phyloP scores from a whole-genome alignment of 352 stramenopile species.

The Globisporangium heterothallicum region DNA sequence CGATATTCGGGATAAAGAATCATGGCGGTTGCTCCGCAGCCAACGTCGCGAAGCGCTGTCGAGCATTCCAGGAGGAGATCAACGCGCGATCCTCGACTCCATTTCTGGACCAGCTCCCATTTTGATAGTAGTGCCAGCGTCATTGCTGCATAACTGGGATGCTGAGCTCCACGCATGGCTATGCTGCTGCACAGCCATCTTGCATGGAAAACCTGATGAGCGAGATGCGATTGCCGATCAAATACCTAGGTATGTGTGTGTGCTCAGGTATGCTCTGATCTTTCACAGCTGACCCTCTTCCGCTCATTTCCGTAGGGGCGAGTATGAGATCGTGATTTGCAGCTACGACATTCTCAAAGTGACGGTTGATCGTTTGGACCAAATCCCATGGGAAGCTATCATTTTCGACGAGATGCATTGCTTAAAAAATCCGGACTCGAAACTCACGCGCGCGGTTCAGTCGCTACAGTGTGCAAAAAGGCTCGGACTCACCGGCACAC shows the following conservation, averaged over 20 bases:
- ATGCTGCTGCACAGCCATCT: slow-evolving; percentile 53
- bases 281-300: slow-evolving; percentile 52
- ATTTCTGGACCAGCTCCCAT: slow-evolving; percentile 72
- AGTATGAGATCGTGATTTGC: slow-evolving; percentile 78
- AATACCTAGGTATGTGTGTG: slow-evolving; percentile 78
- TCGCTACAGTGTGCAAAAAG: slow-evolving; percentile 52
- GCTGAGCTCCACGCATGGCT: slow-evolving; percentile 97
- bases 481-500: slow-evolving; percentile 86
- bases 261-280: slow-evolving; percentile 27
- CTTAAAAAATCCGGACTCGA: slow-evolving; percentile 95
- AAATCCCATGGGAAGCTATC: slow-evolving; percentile 88
- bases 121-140: slow-evolving; percentile 97
- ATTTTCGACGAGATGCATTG: slow-evolving; percentile 99
- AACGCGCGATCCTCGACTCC: slow-evolving; percentile 10
- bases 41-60: slow-evolving; percentile 70
- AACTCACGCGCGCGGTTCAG: slow-evolving; percentile 84
- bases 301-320: slow-evolving; percentile 38
- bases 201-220: slow-evolving; percentile 55
- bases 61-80: not conserved
- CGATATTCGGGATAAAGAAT: slow-evolving; percentile 92
- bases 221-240: slow-evolving; percentile 52
- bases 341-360: slow-evolving; percentile 90
- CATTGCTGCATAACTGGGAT: slow-evolving; percentile 98
- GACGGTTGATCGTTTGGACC: slow-evolving; percentile 75
- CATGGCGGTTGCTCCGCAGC: slow-evolving; percentile 92